phyloP scores from a whole-genome alignment of 306 rosid genomes.

The Cercis canadensis region DNA sequence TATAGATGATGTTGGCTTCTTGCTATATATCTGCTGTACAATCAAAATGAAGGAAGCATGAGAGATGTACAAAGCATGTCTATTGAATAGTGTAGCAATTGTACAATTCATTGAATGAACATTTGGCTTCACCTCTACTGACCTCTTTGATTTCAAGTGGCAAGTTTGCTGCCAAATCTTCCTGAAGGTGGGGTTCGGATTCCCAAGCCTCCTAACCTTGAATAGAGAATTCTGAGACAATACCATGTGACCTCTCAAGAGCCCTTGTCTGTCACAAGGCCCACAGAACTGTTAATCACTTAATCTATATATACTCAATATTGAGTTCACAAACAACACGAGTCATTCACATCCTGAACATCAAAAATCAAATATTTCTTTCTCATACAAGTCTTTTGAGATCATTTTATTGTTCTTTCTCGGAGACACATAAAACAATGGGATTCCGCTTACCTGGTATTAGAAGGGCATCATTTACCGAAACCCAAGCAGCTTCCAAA shows the following conservation, averaged over 20 bases:
- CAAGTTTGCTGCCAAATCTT: slow-evolving; percentile 11
- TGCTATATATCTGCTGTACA: slow-evolving; percentile 9
- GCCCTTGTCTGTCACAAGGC: slow-evolving; percentile 13
- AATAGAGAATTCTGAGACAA: slow-evolving; percentile 19
- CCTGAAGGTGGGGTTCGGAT: neutral
- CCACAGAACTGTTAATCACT: neutral
- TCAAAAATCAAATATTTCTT: slow-evolving; percentile 17
- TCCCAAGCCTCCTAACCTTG: neutral
- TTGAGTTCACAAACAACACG: slow-evolving; percentile 9
- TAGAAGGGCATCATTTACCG: too few relatives aligned
- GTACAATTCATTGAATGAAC: slow-evolving; percentile 19
- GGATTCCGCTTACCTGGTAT: too few relatives aligned
- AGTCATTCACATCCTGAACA: neutral
- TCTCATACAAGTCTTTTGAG: slow-evolving; percentile 16
- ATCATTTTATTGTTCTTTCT: neutral
- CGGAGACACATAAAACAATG: too few relatives aligned
- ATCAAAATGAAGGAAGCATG: neutral
- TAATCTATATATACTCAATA: neutral
- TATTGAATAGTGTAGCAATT: slow-evolving; percentile 1
- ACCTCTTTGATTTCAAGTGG: neutral
- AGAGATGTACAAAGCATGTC: slow-evolving; percentile 32
- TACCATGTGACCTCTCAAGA: slow-evolving; percentile 12
- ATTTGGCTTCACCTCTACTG: slow-evolving; percentile 1
- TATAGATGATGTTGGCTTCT: neutral
- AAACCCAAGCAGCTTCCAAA: too few relatives aligned